Base-by-base conservation (phyloP, 192 early-diverging fungal species). In the Coemansia sp. region DNA sequence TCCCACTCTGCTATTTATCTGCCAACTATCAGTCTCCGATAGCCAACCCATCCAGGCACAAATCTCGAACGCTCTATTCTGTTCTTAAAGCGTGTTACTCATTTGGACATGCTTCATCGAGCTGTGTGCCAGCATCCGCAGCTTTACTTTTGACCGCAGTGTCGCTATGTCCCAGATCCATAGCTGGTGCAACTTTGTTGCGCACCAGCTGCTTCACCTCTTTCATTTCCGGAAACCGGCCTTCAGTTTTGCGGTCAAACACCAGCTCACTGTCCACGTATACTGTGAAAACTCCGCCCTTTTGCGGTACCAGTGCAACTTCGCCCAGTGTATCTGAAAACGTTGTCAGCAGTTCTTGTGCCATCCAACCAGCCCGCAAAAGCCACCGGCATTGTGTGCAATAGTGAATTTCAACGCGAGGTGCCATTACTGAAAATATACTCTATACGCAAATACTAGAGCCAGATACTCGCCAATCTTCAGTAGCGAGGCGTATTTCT, bases 221-320 rank as follows among this genome's bases (percentile, higher is more conserved):
- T 68, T 90, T 90, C 75, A 89, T 85, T 69, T 90, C 89, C 11
- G 89, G 89, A 72, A 90, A 90, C 38, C 85, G 60, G 12, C 81
- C 84, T 56, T 85, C 80, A 14, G 84, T 62, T 62, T 87, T 88
- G 62, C 89, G 81, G 68, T 90, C 85, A 75, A 84, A 90, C 22
- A 90, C 48, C 3, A 67, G 55, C 14, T 74, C 61, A 0, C 68
- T 66, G 21, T 73, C 64, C 15, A 67, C 65, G 31, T 71, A 66
- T 11, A 71, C 53, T 5, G 71, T 47, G 47, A 74, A 78, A 4
- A 80, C 56, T 19, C 75, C 75, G 49, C 75, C 57, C 8, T 71
- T 81, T 37, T 85, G 80, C 42, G 89, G 89, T 10, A 90, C 82
- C 31, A 90, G 64, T 8, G 87, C 86, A 2, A 90, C 76, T 60